Conservation (phyloP, 371 early-diverging fungal species). For the Apophysomyces trapeziformis region DNA sequence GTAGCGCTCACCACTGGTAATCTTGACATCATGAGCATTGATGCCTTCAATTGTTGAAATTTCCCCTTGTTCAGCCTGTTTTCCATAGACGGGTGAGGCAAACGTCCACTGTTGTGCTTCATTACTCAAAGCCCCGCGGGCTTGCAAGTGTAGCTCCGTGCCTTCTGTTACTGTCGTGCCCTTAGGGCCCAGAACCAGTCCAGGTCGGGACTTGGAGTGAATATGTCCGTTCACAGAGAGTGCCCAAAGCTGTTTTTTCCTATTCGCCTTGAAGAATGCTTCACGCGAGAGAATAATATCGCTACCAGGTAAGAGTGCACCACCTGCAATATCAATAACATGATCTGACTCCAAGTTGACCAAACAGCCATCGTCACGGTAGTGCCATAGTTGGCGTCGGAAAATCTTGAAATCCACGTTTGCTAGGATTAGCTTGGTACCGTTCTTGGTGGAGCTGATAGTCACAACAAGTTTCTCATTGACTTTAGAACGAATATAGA, state of each 20-base stretch:
- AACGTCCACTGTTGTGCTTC: conserved; percentile 49
- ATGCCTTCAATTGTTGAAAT: conserved; percentile 26
- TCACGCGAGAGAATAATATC: conserved; percentile 45
- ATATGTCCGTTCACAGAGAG: conserved; percentile 51
- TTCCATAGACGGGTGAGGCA: conserved; percentile 39
- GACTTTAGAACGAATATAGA: conserved; percentile 49
- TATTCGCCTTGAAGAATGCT: conserved; percentile 38
- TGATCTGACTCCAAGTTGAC: conserved; percentile 57
- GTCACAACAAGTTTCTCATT: conserved; percentile 40
- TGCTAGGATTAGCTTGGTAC: conserved; percentile 36
- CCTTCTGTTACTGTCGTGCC: conserved; percentile 28
- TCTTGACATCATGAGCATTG: conserved; percentile 20
- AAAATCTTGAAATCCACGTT: conserved; percentile 40
- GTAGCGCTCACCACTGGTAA: conserved; percentile 31
- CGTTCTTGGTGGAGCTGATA: conserved; percentile 33
- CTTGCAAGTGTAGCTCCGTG: conserved; percentile 29
- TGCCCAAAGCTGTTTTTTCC: conserved; percentile 53
- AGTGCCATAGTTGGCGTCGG: conserved; percentile 60
- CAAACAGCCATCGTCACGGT: conserved; percentile 55
- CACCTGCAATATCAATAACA: conserved; percentile 59
- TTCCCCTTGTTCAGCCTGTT: conserved; percentile 12
- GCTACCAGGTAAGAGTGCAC: conserved; percentile 36
- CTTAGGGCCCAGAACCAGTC: conserved; percentile 37
- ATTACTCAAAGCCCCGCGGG: conserved; percentile 30
- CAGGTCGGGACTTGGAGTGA: conserved; percentile 36